Evolutionary conservation across 305 asterid genomes (phyloP), one percentile per base, ranked within the genome.

Genomic region (Caryopteris hybrid): DNA sequence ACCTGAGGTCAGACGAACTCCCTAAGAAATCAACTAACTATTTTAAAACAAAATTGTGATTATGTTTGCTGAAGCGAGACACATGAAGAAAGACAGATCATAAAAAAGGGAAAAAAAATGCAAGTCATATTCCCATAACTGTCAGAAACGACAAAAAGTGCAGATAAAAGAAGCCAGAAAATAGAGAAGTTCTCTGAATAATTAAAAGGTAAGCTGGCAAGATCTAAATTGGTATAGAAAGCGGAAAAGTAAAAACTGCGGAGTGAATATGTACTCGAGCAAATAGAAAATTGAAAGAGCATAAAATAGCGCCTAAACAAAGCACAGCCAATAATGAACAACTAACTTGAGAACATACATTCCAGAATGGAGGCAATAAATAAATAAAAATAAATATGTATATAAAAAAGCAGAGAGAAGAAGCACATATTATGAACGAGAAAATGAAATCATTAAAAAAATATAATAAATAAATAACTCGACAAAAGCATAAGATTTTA

Each of bases 171-270:
- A 20, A 39, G 13, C 48, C 66, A 31, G 22, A 20, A 68, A 52
- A 52, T 20, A 54, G 64, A 51, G 17, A 0, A 11, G 58, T 59
- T 72, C 14, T 55, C 61, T 9, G 47, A 63, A 50, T 62, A 23
- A 65, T 46, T 45, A 48, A 53, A 66, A 68, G 66, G 48, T 11
- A 36, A 29, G 75, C 73, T 39, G 63, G 58, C 25, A 22, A 73
- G 51, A 70, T 70, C 81, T 58, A 51, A 31, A 54, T 17, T 45
- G 48, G 60, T 11, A 41, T 53, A 56, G 50, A 69, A 64, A 52
- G 33, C 64, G 17, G 43, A 69, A 34, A 39, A 53, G 31, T 14
- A 36, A 60, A 48, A 63, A 41, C 27, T 47, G 63, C 22, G n/a
- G 56, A 12, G 22, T 27, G 33, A 59, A 5, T 42, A 64, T 54